Percentiles rank a stretch among this genome's conserved stretches.
These are phyloP conservation scores for Clavispora carvajalis DNA, from an alignment of 805 yeast genomes.

Conservation along the genomic window DNA sequence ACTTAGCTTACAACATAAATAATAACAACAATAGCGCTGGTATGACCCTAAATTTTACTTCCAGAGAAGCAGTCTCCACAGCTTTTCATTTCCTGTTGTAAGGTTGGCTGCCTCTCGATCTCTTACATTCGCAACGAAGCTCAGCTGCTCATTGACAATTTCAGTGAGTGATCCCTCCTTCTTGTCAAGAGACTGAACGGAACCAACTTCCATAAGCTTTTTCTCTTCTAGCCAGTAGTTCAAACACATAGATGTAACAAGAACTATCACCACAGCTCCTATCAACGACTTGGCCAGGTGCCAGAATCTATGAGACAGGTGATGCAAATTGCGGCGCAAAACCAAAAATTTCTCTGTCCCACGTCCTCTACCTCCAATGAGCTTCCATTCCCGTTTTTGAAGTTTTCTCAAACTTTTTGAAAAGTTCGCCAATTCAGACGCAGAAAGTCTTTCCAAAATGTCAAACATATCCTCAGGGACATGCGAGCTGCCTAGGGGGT, in stretches of 20 bases:
- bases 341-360: conserved; percentile 12
- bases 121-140: too few species aligned
- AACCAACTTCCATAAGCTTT: too few species aligned
- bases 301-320: neutral
- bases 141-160: too few species aligned
- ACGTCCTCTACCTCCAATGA: conserved; percentile 44
- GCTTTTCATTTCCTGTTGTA: neutral
- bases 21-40: neutral
- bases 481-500: conserved; percentile 36
- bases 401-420: conserved; percentile 36
- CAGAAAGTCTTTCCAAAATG: conserved; percentile 32
- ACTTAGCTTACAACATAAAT: neutral
- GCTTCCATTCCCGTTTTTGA: conserved; percentile 45
- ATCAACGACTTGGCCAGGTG: conserved; percentile 16
- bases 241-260: conserved; percentile 17
- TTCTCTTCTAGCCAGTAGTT: conserved; percentile 20
- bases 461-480: conserved; percentile 38
- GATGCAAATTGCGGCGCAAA: conserved; percentile 6
- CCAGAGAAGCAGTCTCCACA: neutral
- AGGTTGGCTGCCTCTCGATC: too few species aligned
- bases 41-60: neutral
- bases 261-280: conserved; percentile 23
- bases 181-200: too few species aligned
- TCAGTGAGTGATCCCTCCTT: too few species aligned
- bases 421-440: conserved; percentile 28